Evolutionary conservation across 805 yeast genomes (phyloP), one percentile per base, ranked within the genome.

Genomic region (Wickerhamiella australiensis): DNA sequence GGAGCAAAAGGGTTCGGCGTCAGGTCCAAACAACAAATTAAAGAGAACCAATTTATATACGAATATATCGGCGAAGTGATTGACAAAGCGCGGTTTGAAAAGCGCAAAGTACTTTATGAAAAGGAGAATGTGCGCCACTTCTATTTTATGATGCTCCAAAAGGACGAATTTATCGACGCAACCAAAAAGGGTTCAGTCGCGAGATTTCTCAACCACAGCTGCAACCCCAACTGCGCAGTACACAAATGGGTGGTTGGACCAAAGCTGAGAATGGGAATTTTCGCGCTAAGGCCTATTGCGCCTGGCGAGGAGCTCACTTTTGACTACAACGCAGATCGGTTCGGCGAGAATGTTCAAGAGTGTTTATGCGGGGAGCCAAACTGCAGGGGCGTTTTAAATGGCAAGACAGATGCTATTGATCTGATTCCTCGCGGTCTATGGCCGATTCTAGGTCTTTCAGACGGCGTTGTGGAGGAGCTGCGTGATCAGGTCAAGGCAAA

Each of bases 171-270:
- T 61, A 85, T 90, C 52, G 98, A 90, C 65, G 98, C 98, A 44
- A 90, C 97, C 1, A 74, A 74, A 45, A 82, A 77, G 67, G 98
- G 97, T 6, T 78, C 86, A 17, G 66, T 90, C 50, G 96, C 95
- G 1, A 73, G 98, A 51, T 92, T 88, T 67, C 83, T 92, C 62
- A 90, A 90, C 65, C 98, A 90, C 66, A 85, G 95, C 18, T 90
- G 98, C 65, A 80, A 77, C 59, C 98, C 98, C 11, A 92, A 92
- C 64, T 90, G 95, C 20, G 85, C 77, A 59, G 95, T 90, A 40
- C 96, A 90, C 65, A 90, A 90, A 68, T 90, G 98, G 98, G 92
- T 88, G 15, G 97, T 90, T 12, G 87, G 87, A 25, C 85, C 83
- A 52, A 82, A 85, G 62, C 71, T 86, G 51, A 74, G 86, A 56